Base-by-base conservation (phyloP, 192 early-diverging fungal species). In the Backusella parvicylindrica region DNA sequence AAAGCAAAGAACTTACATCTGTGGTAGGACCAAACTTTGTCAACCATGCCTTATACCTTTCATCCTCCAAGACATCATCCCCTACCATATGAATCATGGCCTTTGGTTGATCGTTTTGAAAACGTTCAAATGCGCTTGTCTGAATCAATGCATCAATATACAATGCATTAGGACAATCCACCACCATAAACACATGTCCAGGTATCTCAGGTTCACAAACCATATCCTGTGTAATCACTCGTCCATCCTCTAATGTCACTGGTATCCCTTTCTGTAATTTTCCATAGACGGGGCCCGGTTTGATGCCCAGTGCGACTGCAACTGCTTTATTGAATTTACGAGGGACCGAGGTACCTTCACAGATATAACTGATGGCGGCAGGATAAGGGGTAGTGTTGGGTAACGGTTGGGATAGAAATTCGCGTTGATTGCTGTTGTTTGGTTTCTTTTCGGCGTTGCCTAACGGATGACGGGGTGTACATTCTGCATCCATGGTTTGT, bases 321-420 rank as follows among this genome's bases (percentile, higher is more conserved):
- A 87, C 87, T 33, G 86, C 36, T 11, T 88, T 81, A 69, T 93
- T 84, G 78, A 98, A 96, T 75, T 96, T 97, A 28, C 95, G 94
- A 0, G 86, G 89, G 30, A 92, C 85, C 4, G 84, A 84, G 1
- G 93, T 91, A 0, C 93, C 91, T 72, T 89, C 86, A 73, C 90
- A 90, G 13, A 96, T 92, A 68, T 94, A 98, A 70, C 86, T 86
- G 37, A 94, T 77, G 1, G 84, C 87, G 3, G 67, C 78, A 5
- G 83, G 75, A 7, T 82, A 81, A 2, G 89, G 90, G n/a, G 36
- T 78, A 0, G 91, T 86, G 73, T 68, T 75, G 2, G 84, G 86
- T 23, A 85, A 80, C 35, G 43, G 26, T 65, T 68, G 72, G 56
- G 36, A 9, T 26, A 74, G 41, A 70, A 72, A 77, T 2, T 50